Evolutionary conservation across 2,329 filamentous ascomycete species (phyloP).

Genomic region (Xylariales sp.): DNA sequence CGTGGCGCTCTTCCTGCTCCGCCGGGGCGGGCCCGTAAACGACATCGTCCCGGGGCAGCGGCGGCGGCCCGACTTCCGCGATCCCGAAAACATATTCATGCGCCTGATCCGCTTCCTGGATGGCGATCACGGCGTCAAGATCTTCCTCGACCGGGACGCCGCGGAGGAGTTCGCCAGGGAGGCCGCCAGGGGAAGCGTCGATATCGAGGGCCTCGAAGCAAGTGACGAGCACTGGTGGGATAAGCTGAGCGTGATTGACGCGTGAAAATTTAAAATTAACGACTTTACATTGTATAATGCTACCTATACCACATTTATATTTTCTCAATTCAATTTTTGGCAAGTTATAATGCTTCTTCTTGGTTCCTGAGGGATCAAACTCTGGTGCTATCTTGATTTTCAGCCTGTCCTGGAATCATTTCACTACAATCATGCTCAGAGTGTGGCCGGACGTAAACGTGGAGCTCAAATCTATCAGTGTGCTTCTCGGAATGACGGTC

Average conservation of each 20-base stretch:
- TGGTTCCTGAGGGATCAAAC: too few relatives aligned
- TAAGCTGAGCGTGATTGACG: not conserved
- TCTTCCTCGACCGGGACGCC: not conserved
- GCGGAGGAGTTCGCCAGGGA: not conserved
- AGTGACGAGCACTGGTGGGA: not conserved
- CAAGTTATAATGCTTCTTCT: too few relatives aligned
- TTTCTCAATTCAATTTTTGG: too few relatives aligned
- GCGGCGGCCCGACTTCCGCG: not conserved
- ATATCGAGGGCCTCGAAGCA: not conserved
- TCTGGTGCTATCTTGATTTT: too few relatives aligned
- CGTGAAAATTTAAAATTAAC: too few relatives aligned
- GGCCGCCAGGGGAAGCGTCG: not conserved
- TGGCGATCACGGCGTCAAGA: not conserved
- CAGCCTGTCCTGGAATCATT: too few relatives aligned
- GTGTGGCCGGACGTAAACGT: too few relatives aligned
- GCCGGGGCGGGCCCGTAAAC: conserved; percentile 27
- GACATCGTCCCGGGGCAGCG: conserved; percentile 16
- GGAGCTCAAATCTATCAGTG: too few relatives aligned
- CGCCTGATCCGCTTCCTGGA: not conserved
- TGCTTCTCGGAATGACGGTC: too few relatives aligned
- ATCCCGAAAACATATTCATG: not conserved
- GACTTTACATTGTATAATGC: too few relatives aligned
- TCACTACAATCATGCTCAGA: too few relatives aligned
- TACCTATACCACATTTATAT: too few relatives aligned
- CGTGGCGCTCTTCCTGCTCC: not conserved